phyloP scores from a whole-genome alignment of 345 rosid genomes.

The Arabis alpina region DNA sequence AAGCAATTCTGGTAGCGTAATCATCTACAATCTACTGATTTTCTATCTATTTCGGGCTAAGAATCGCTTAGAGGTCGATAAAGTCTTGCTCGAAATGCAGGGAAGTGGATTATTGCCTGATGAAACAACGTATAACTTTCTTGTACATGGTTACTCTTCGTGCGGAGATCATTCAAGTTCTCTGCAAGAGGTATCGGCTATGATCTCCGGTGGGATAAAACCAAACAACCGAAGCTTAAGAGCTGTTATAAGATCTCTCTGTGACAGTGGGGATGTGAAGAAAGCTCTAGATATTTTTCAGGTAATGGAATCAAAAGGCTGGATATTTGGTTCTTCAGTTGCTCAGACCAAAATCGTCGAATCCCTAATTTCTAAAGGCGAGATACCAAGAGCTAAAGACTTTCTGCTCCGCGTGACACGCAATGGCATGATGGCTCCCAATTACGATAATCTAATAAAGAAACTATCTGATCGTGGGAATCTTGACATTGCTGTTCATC shows the following conservation, averaged over 20 bases:
- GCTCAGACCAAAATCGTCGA: conserved; percentile 55
- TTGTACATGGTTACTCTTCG: conserved; percentile 58
- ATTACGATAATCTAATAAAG: conserved; percentile 64
- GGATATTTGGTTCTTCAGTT: conserved; percentile 50
- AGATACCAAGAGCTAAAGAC: conserved; percentile 56
- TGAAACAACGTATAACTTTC: conserved; percentile 70
- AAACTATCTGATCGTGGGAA: conserved; percentile 51
- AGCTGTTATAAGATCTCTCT: conserved; percentile 47
- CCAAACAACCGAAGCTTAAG: conserved; percentile 68
- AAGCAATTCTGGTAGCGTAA: conserved; percentile 36
- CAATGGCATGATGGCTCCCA: conserved; percentile 32
- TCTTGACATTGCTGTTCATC: conserved; percentile 57
- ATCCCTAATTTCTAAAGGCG: conserved; percentile 52
- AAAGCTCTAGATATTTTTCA: conserved; percentile 54
- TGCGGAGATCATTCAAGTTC: conserved; percentile 51
- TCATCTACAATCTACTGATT: conserved; percentile 60
- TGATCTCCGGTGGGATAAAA: conserved; percentile 61
- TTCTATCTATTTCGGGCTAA: conserved; percentile 56
- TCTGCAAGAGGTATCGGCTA: conserved; percentile 45
- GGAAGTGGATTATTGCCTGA: conserved; percentile 51
- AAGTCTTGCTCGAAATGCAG: conserved; percentile 54
- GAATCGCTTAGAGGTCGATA: conserved; percentile 43
- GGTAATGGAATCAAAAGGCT: conserved; percentile 60
- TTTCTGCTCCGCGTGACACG: conserved; percentile 56
- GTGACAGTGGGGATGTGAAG: conserved; percentile 52